Evolutionary conservation across 768 basidiomycete species (phyloP).

Genomic region (Podaxis mareebaensis): DNA sequence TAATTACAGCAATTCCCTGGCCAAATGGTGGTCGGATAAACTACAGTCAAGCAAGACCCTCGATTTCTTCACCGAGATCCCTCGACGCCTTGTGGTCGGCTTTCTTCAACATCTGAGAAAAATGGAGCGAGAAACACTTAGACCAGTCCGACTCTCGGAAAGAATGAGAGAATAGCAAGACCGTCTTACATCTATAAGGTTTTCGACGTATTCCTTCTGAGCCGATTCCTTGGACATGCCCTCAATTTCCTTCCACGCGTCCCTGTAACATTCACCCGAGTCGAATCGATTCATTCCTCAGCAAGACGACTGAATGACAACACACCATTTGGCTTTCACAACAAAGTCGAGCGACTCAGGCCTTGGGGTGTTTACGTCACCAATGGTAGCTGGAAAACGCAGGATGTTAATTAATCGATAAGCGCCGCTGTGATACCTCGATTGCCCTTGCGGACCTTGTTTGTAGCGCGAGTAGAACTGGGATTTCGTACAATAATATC

Average conservation of each 20-base stretch:
- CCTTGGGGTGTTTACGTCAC: slow-evolving; percentile 63
- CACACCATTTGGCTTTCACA: slow-evolving; percentile 91
- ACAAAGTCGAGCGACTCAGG: slow-evolving; percentile 84
- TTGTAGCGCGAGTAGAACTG: slow-evolving; percentile 96
- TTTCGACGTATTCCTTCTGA: slow-evolving; percentile 69
- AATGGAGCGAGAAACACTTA: slow-evolving; percentile 13
- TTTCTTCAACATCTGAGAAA: slow-evolving; percentile 55
- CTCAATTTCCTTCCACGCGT: slow-evolving; percentile 80
- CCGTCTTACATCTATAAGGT: slow-evolving; percentile 61
- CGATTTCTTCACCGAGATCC: slow-evolving; percentile 58
- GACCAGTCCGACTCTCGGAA: not conserved
- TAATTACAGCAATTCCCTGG: not conserved
- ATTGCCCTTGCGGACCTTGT: slow-evolving; percentile 59
- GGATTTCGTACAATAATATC: not conserved
- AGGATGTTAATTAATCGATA: not conserved
- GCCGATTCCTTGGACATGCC: slow-evolving; percentile 76
- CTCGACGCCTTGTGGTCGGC: slow-evolving; percentile 53
- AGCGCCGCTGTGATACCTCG: too few species aligned
- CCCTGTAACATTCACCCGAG: slow-evolving; percentile 46
- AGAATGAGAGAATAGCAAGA: not conserved
- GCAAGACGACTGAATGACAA: slow-evolving; percentile 17
- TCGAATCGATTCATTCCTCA: not conserved
- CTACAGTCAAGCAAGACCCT: slow-evolving; percentile 40
- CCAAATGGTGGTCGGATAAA: not conserved
- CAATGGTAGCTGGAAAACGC: slow-evolving; percentile 56